Evolutionary conservation across 495 filamentous ascomycete genomes (phyloP), one percentile per base, ranked within the genome.

Genomic region (Gamarada debralockiae): DNA sequence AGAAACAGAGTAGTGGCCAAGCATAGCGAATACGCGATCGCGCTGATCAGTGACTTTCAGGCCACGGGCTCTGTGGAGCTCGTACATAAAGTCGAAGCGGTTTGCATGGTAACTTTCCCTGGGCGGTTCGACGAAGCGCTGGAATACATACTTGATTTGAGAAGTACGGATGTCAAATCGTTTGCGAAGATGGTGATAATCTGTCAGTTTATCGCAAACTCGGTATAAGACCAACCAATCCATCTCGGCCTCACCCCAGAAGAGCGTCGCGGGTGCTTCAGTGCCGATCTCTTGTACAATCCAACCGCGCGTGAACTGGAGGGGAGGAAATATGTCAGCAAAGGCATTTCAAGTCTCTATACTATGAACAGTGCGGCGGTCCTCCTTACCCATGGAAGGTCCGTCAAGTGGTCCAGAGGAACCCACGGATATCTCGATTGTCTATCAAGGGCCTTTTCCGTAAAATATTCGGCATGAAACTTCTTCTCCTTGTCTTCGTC

Each of bases 31-130:
- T 1, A 65, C 52, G n/a, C 62, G 63, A 51, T 66, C 63, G 3
- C 63, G 39, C 17, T 20, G 55, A 53, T 66, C 58, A 27, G 53
- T 59, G 12, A 57, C 43, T 10, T 58, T 44, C 10, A 63, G 36
- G 40, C 50, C 47, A 22, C 61, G 50, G 18, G 63, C 61, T 27
- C 63, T 45, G 17, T 65, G 63, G 12, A 65, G 51, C 44, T 65
- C 63, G 52, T 65, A 65, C 14, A 63, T 61, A 24, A 65, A 59
- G 61, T 37, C 57, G 25, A 57, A 50, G n/a, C 63, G 54, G 45
- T 65, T 65, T 23, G 63, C 57, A 50, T 63, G 53, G 38, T 53
- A 48, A 36, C 55, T 63, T 13, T 15, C 24, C 23, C 7, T 48
- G 3, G 48, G 52, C 33, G 61, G 61, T 29, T 58, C 52, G 37